phyloP scores from a whole-genome alignment of 495 filamentous ascomycete species.

The Cenococcum geophilum region DNA sequence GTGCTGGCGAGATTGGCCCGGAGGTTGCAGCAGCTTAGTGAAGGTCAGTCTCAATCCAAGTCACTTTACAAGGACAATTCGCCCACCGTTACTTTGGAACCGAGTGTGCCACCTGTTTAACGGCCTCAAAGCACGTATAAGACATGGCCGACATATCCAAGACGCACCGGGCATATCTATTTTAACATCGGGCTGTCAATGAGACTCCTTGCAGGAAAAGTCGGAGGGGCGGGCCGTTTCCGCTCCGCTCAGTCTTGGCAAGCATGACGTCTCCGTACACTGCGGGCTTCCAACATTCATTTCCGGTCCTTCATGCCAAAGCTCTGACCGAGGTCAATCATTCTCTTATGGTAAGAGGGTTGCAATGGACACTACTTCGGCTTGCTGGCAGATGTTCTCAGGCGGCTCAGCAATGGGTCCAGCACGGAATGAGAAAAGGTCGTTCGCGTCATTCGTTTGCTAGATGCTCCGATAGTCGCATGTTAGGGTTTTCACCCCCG shows the following conservation, averaged over 20 bases:
- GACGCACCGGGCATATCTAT: constrained; percentile 27
- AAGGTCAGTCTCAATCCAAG: neutral
- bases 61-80: neutral
- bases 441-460: neutral
- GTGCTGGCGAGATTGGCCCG: constrained; percentile 48
- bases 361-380: too few species aligned
- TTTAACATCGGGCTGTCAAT: too few species aligned
- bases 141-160: constrained; percentile 36
- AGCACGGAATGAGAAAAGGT: neutral
- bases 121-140: constrained; percentile 21
- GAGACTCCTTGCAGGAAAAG: too few species aligned
- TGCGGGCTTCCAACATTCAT: too few species aligned
- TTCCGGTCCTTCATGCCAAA: too few species aligned
- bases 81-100: constrained; percentile 28
- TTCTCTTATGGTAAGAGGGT: too few species aligned
- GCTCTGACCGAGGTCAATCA: too few species aligned
- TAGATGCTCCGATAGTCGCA: constrained; percentile 3
- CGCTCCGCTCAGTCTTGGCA: too few species aligned
- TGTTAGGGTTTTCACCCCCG: neutral
- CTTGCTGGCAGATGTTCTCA: too few species aligned
- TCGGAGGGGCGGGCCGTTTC: too few species aligned
- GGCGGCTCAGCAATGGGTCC: too few species aligned
- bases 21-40: constrained; percentile 9
- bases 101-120: constrained; percentile 13
- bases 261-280: too few species aligned